Evolutionary conservation across 2,329 filamentous ascomycete species (phyloP).

Genomic region (Ophiognomonia clavigignenti-juglandacearum): DNA sequence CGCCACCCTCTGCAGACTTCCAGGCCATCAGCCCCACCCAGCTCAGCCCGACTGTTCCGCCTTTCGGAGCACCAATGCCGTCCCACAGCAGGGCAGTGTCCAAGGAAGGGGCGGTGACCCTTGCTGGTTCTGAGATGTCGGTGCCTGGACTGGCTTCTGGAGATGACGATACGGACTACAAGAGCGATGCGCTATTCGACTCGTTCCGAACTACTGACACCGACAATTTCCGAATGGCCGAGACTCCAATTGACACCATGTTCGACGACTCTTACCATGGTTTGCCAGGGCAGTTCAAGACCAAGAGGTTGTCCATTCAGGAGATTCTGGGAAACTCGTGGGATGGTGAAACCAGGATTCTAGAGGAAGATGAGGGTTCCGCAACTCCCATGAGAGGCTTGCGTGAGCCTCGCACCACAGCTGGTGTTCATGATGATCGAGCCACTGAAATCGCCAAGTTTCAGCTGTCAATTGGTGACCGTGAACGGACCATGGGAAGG

Average conservation of each 20-base stretch:
- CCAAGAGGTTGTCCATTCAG: conserved; percentile 53
- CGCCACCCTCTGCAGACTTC: conserved; percentile 32
- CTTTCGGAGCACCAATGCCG: conserved; percentile 25
- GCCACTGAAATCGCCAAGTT: conserved; percentile 13
- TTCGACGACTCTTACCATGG: conserved; percentile 73
- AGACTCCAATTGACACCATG: conserved; percentile 72
- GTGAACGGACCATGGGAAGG: conserved; percentile 38
- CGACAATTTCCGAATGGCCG: conserved; percentile 58
- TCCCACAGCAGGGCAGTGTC: conserved; percentile 35
- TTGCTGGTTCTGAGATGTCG: conserved; percentile 67
- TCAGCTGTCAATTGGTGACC: conserved; percentile 13
- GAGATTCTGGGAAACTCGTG: conserved; percentile 52
- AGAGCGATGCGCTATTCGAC: conserved; percentile 73
- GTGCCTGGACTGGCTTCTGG: conserved; percentile 58
- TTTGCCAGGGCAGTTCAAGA: conserved; percentile 46
- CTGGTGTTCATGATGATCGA: conserved; percentile 20
- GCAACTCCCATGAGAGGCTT: conserved; percentile 44
- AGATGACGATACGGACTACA: conserved; percentile 73
- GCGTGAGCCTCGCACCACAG: conserved; percentile 23
- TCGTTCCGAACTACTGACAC: conserved; percentile 69
- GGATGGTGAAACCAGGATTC: conserved; percentile 52
- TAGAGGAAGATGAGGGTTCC: conserved; percentile 57
- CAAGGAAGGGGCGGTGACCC: conserved; percentile 56
- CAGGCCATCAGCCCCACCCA: conserved; percentile 34
- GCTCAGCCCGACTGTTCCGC: conserved; percentile 33